Base-by-base conservation (phyloP, 306 rosid genomes). In the Prunus salicina region DNA sequence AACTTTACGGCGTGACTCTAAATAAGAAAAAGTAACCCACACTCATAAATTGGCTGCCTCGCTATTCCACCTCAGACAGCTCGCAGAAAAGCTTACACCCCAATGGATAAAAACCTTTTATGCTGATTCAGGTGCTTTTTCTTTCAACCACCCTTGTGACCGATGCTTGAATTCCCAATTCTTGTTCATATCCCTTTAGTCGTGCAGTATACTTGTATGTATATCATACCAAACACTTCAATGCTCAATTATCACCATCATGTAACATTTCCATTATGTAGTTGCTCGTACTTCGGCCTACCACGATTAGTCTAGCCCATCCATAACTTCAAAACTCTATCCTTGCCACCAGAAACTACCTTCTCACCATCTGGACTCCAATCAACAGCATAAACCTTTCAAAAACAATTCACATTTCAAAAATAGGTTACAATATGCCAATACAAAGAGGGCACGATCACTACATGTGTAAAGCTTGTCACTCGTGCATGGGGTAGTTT, bases 361-460 rank as follows among this genome's bases (percentile, higher is more conserved):
- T 95, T 95, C 86, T 92, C 97, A 28, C 99, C 99, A 69, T 90
- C 97, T 6, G 97, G 97, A 84, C 97, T 90, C 99, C 99, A 95
- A 80, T 95, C 99, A 73, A 95, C 97, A 19, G 93, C 89, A 78
- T 78, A 92, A 53, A 95, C 99, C 99, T 95, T 83, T 58, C 55
- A 55, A 56, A 50, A 51, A 69, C 28, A 79, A 74, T 67, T 53
- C 32, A 30, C 1, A 22, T 30, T 15, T 63, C 66, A 32, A 60
- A 60, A 66, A 72, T 79, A 28, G 80, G 75, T 46, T 51, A 71
- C 43, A 38, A 57, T 2, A 65, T 10, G 28, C 8, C 15, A 50
- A 71, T 14, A 43, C 43, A 41, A 38, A 5, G 27, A 19, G 8
- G 70, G 15, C 4, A 41, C 1, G 0, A 2, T 6, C 20, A 18